Base-by-base conservation (phyloP, 257 asterid genomes). In the Nyctanthes arbortristis region DNA sequence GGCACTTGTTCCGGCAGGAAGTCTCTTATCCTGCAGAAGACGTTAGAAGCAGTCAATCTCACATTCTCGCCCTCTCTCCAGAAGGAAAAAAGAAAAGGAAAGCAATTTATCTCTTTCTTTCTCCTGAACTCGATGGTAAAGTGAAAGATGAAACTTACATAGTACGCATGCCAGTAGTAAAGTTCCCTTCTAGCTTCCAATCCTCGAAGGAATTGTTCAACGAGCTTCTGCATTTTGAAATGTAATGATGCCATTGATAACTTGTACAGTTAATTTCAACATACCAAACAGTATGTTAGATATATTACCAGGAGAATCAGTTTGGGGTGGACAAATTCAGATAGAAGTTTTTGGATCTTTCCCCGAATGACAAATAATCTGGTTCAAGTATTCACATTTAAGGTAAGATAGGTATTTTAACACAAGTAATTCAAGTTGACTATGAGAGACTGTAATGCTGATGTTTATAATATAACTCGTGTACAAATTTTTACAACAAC, bases 101-200 rank as follows among this genome's bases (percentile, higher is more conserved):
- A n/a, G n/a, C n/a, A n/a, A n/a, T n/a, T n/a, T n/a, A n/a, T n/a
- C n/a, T n/a, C n/a, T n/a, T 40, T 40, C 49, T 49, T 52, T 52
- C 28, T 20, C 29, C 2, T 54, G 16, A 25, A 33, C 28, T 13
- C 28, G 58, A 28, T 27, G 13, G 28, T 25, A 27, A 57, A 45
- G 37, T 30, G 69, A 57, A 78, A 14, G 55, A 49, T 1, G 37
- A 12, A 63, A 76, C 97, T 88, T 86, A 91, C 96, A 76, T 91
- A 91, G 73, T 91, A 91, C 20, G 94, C 92, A 69, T 91, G 81
- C 97, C 97, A 91, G 73, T 86, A 91, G 75, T 91, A 87, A 34
- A 91, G 74, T 73, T 91, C 91, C 79, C 91, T 86, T 73, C 77
- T 73, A 31, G 73, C 75, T 47, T 84, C 88, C 65, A 81, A 78